Evolutionary conservation across 148 eudicot genomes (phyloP).

Genomic region (Amaranthus cruentus): DNA sequence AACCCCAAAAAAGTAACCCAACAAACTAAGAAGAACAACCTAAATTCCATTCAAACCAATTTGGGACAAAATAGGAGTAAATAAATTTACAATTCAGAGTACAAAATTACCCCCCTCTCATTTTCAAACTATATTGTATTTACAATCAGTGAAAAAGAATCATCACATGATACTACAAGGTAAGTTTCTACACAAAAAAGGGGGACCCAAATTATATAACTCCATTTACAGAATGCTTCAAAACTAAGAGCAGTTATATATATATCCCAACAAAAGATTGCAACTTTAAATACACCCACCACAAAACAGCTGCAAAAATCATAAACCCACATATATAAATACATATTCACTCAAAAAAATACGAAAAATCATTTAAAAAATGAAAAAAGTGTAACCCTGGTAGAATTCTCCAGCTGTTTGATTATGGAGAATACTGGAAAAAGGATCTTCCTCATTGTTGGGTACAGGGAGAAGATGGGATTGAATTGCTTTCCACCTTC

Average conservation of each 20-base stretch:
- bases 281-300: constrained; percentile 5
- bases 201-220: constrained; percentile 18
- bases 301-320: not conserved
- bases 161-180: constrained; percentile 4
- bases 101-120: constrained; percentile 4
- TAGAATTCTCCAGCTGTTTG: constrained; percentile 62
- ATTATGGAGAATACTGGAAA: constrained; percentile 29
- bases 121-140: not conserved
- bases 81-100: constrained; percentile 5
- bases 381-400: constrained; percentile 36
- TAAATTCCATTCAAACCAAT: constrained; percentile 12
- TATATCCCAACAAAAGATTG: not conserved
- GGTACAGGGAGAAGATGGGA: constrained; percentile 43
- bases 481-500: constrained; percentile 59
- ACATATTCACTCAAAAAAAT: not conserved
- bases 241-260: not conserved
- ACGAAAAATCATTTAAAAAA: not conserved
- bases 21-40: constrained; percentile 10
- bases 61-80: constrained; percentile 1
- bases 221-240: constrained; percentile 9
- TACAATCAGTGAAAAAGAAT: not conserved
- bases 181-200: not conserved
- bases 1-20: constrained; percentile 21
- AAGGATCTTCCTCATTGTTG: constrained; percentile 22
- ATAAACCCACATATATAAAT: not conserved